Percentiles rank a stretch among this genome's conserved stretches.
phyloP scores from a whole-genome alignment of 306 rosid species.

The Quillaja saponaria region DNA sequence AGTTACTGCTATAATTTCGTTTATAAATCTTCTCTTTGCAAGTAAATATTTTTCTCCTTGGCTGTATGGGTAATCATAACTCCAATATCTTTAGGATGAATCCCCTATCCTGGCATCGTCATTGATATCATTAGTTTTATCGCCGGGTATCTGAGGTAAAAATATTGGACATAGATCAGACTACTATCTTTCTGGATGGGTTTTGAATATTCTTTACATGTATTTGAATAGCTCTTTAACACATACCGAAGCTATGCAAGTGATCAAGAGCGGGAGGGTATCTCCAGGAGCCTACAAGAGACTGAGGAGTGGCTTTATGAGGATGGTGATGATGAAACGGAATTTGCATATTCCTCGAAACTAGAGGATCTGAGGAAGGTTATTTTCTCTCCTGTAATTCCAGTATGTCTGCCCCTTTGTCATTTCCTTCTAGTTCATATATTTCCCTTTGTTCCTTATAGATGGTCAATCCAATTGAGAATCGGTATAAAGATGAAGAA shows the following conservation, averaged over 20 bases:
- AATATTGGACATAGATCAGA: conserved; percentile 16
- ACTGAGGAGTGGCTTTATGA: conserved; percentile 91
- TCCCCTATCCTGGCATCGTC: conserved; percentile 5
- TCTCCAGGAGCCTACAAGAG: conserved; percentile 75
- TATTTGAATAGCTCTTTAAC: conserved; percentile 70
- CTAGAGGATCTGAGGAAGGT: conserved; percentile 79
- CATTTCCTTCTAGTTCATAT: conserved; percentile 22
- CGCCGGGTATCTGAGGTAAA: conserved; percentile 20
- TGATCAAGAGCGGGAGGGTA: conserved; percentile 70
- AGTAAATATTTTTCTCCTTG: not conserved
- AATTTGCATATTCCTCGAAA: conserved; percentile 66
- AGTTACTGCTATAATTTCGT: conserved; percentile 18
- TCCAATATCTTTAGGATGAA: conserved; percentile 7
- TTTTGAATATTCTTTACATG: conserved; percentile 34
- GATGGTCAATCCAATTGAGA: conserved; percentile 77
- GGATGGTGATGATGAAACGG: conserved; percentile 91
- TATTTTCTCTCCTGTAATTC: conserved; percentile 29
- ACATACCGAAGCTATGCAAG: conserved; percentile 74
- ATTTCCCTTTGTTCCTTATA: conserved; percentile 33
- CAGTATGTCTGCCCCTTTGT: not conserved
- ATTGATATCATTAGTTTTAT: conserved; percentile 20
- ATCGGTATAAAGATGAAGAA: conserved; percentile 66
- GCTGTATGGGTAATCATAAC: conserved; percentile 13
- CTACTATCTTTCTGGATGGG: conserved; percentile 12
- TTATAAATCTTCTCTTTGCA: not conserved